phyloP scores from a whole-genome alignment of 768 basidiomycete genomes.

The Dioszegia aurantiaca region DNA sequence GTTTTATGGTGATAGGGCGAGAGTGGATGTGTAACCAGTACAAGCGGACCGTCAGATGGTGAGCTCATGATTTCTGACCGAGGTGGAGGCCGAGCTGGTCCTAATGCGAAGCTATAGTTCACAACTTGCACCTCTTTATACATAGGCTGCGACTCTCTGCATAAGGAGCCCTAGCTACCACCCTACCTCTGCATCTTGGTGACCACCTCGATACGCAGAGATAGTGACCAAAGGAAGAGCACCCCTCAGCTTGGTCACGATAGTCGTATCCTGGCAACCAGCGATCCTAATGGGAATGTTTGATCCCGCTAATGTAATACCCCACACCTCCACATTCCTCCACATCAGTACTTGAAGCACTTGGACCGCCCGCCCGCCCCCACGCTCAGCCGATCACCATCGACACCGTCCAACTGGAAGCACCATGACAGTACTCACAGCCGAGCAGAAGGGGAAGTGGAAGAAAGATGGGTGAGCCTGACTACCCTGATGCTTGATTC shows the following conservation, averaged over 20 bases:
- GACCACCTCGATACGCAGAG: too few species aligned
- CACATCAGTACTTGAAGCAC: too few species aligned
- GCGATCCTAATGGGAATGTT: not conserved
- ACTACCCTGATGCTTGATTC: not conserved
- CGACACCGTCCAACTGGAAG: not conserved
- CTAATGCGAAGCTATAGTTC: too few species aligned
- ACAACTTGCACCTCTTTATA: too few species aligned
- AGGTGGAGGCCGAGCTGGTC: slow-evolving; percentile 13
- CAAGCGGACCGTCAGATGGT: slow-evolving; percentile 6
- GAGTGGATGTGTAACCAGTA: not conserved
- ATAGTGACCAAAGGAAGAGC: too few species aligned
- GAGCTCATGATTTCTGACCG: slow-evolving; percentile 6
- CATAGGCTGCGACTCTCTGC: too few species aligned
- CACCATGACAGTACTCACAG: slow-evolving; percentile 11
- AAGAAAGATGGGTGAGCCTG: slow-evolving; percentile 28
- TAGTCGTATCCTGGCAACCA: not conserved
- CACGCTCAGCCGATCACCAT: too few species aligned
- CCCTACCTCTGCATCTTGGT: too few species aligned
- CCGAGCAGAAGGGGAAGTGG: slow-evolving; percentile 30
- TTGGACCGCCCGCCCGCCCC: too few species aligned
- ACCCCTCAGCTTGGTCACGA: too few species aligned
- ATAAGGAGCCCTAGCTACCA: too few species aligned
- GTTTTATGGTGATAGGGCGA: not conserved
- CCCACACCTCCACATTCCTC: not conserved
- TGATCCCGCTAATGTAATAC: slow-evolving; percentile 8